Conservation (phyloP, 768 basidiomycete species). For the Naematelia encephala region DNA sequence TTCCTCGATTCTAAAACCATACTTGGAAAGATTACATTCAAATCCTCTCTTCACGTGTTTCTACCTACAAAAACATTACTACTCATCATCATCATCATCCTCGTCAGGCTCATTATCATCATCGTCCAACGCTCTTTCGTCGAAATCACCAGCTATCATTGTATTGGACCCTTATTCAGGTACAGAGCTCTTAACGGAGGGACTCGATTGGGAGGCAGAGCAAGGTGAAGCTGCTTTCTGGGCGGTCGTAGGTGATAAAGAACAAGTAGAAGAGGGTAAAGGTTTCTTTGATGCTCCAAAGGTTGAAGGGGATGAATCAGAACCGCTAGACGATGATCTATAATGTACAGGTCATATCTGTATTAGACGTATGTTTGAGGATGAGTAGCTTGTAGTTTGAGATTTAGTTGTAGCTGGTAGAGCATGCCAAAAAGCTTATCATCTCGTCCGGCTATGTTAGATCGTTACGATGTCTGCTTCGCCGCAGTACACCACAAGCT, state of each 20-base stretch:
- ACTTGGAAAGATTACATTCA: slow-evolving; percentile 12
- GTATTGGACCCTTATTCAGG: slow-evolving; percentile 23
- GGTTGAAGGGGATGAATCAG: slow-evolving; percentile 21
- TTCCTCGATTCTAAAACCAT: slow-evolving; percentile 9
- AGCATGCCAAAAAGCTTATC: too few relatives aligned
- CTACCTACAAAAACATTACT: slow-evolving; percentile 12
- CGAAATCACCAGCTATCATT: slow-evolving; percentile 4
- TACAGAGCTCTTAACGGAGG: slow-evolving; percentile 35
- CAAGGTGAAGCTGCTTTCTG: slow-evolving; percentile 41
- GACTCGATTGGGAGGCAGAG: slow-evolving; percentile 47
- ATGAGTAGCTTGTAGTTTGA: too few relatives aligned
- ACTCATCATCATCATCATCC: neutral
- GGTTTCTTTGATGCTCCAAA: slow-evolving; percentile 43
- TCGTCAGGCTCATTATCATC: neutral
- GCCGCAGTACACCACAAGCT: neutral
- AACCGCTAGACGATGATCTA: slow-evolving; percentile 17
- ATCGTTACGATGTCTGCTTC: too few relatives aligned
- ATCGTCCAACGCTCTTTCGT: neutral
- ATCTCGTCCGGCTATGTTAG: too few relatives aligned
- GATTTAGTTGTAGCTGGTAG: too few relatives aligned
- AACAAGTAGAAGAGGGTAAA: slow-evolving; percentile 19
- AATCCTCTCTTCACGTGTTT: slow-evolving; percentile 23
- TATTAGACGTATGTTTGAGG: too few relatives aligned
- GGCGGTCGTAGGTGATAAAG: slow-evolving; percentile 27
- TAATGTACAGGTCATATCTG: too few relatives aligned